Evolutionary conservation across 176 grass and related monocot species (phyloP).

Genomic region (Oryza nivara): DNA sequence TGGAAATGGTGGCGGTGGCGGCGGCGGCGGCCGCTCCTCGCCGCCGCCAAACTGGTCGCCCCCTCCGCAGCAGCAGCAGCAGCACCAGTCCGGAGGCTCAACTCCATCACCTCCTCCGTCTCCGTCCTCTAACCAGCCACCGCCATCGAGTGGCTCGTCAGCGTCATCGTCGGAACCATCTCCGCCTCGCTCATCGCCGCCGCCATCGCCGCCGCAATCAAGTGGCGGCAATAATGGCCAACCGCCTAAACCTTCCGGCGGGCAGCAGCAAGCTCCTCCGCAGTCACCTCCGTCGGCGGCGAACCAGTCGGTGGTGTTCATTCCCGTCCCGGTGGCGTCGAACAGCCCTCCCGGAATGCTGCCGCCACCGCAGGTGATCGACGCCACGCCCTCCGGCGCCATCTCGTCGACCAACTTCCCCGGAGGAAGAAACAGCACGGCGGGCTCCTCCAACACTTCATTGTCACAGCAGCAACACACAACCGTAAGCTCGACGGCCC

Average conservation of each 20-base stretch:
- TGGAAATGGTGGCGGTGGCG: slow-evolving; percentile 10
- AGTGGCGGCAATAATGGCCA: neutral
- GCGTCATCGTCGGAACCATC: neutral
- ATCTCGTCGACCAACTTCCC: neutral
- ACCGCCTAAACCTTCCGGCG: slow-evolving; percentile 10
- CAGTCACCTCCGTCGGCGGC: neutral
- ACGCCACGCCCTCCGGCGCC: slow-evolving; percentile 21
- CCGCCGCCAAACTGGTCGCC: slow-evolving; percentile 23
- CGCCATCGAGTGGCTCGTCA: neutral
- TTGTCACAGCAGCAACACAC: neutral
- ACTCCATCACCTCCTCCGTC: slow-evolving; percentile 19
- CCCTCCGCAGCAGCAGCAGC: neutral
- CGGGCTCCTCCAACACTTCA: neutral
- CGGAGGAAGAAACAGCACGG: neutral
- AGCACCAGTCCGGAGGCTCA: slow-evolving; percentile 13
- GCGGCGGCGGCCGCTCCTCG: slow-evolving; percentile 4
- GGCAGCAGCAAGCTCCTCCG: slow-evolving; percentile 22
- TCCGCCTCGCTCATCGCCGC: slow-evolving; percentile 24
- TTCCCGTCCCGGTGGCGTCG: slow-evolving; percentile 24
- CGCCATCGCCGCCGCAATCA: neutral
- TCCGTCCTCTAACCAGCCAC: neutral
- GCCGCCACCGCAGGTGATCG: neutral
- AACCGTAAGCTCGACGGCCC: neutral
- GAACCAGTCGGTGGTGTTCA: slow-evolving; percentile 39
- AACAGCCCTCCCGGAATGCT: slow-evolving; percentile 10